Evolutionary conservation across 73 alveolate genomes (phyloP).

Genomic region (Uronychia setigera): DNA sequence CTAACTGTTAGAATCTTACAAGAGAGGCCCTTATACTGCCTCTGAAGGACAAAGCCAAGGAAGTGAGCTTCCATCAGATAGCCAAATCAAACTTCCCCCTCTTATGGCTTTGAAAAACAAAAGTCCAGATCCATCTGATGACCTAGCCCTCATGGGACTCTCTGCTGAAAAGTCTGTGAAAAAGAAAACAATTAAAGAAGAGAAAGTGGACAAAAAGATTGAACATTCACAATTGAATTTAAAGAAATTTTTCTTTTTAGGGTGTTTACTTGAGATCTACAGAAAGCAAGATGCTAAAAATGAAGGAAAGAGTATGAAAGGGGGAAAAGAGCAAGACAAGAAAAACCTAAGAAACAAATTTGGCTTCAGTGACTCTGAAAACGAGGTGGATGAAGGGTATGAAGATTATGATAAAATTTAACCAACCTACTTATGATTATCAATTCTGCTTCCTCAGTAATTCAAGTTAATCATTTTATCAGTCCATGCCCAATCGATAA

Average conservation of each 20-base stretch:
- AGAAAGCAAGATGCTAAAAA: constrained; percentile 30
- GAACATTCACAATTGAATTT: no score
- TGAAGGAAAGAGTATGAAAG: constrained; percentile 17
- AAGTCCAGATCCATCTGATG: neutral
- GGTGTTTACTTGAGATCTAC: constrained; percentile 42
- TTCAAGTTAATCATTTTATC: neutral
- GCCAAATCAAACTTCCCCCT: constrained; percentile 9
- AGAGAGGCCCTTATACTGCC: no score
- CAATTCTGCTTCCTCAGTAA: neutral
- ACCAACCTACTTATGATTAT: no score
- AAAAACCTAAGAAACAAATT: constrained; percentile 57
- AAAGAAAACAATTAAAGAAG: constrained; percentile 53
- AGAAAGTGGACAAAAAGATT: constrained; percentile 49
- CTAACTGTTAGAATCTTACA: constrained; percentile 3
- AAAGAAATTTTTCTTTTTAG: no score
- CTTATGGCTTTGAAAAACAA: constrained; percentile 15
- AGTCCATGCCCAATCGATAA: constrained; percentile 64
- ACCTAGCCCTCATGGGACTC: constrained; percentile 44
- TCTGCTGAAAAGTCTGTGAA: constrained; percentile 30
- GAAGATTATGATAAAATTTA: neutral
- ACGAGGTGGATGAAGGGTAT: constrained; percentile 21
- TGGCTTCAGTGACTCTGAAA: constrained; percentile 70
- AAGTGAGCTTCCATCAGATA: neutral
- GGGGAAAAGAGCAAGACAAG: constrained; percentile 39
- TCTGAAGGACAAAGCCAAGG: neutral